Evolutionary conservation across 768 basidiomycete genomes (phyloP), one percentile per base, ranked within the genome.

Genomic region (Termitomyces sp.): DNA sequence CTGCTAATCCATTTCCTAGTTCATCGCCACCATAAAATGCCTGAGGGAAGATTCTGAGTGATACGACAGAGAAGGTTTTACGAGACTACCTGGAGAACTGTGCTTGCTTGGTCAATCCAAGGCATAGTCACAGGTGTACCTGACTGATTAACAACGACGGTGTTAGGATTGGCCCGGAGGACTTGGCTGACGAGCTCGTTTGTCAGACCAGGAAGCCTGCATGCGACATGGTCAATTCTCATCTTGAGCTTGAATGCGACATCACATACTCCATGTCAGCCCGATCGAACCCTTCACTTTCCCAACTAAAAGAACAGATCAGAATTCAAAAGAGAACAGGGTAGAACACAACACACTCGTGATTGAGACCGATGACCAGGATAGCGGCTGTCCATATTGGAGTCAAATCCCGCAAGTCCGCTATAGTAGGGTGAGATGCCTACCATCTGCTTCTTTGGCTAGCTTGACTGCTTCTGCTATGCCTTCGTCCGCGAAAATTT

Each of bases 271-370:
- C 72, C 62, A 80, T 70, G 59, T 77, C 65, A 12, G 72, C 64
- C 42, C 85, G 73, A 64, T 87, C 86, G 60, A 78, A 80, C 2
- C 83, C 83, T 71, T 87, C 85, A 44, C 77, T 79, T 65, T 87
- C 84, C 75, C 76, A 69, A 37, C 71, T 70, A 51, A 28, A 4
- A 20, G 50, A 50, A 20, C 18, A 44, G 45, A 50, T 51, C 39
- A 59, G 28, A 18, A 37, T 22, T 24, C 24, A 2, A 10, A 51
- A n/a, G 33, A 5, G 22, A 28, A 26, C 29, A 4, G 29, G 24
- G 18, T 36, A 12, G 33, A 15, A n/a, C 12, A 5, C 37, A 6
- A 68, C 74, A 7, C 52, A 82, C 73, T 84, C 83, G 36, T 80
- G 73, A 65, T 83, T 85, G 42, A 83, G 68, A 6, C 83, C 84